phyloP scores from a whole-genome alignment of 768 basidiomycete genomes.

The Leccinum rimulosum region DNA sequence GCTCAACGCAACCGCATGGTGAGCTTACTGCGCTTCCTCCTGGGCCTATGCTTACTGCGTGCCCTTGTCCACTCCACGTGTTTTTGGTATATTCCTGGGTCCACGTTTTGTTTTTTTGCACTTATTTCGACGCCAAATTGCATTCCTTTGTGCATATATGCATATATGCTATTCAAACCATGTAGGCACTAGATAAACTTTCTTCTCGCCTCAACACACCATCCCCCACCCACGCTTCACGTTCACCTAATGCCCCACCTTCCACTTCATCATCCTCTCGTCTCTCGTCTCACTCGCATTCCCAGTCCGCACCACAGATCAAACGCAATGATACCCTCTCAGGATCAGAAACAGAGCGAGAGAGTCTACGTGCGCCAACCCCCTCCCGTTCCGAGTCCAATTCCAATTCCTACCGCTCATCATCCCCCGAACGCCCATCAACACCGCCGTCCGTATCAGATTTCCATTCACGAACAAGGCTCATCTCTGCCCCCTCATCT shows the following conservation, averaged over 20 bases:
- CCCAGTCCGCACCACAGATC: constrained; percentile 25
- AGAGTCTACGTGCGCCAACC: constrained; percentile 40
- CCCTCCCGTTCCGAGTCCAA: constrained; percentile 32
- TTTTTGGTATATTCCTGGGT: constrained; percentile 21
- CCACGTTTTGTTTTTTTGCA: not conserved
- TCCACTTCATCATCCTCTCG: constrained; percentile 37
- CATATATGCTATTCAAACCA: constrained; percentile 21
- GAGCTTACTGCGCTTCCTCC: constrained; percentile 30
- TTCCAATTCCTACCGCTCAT: constrained; percentile 34
- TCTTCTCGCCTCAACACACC: constrained; percentile 58
- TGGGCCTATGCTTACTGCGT: constrained; percentile 23
- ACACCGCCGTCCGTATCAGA: constrained; percentile 35
- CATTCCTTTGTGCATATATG: constrained; percentile 19
- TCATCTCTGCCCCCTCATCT: constrained; percentile 48
- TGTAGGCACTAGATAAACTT: constrained; percentile 67
- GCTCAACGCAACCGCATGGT: constrained; percentile 75
- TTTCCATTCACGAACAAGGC: constrained; percentile 37
- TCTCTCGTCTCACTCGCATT: constrained; percentile 34
- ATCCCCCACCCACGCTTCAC: constrained; percentile 45
- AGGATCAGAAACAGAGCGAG: constrained; percentile 82
- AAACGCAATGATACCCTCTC: constrained; percentile 45
- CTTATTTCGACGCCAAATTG: constrained; percentile 4
- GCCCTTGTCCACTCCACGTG: constrained; percentile 32
- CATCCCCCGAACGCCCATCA: constrained; percentile 37
- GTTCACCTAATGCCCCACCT: constrained; percentile 33